These are phyloP conservation scores for Botryococcus braunii DNA, from an alignment of 163 green algal genomes.

Conservation along the genomic window DNA sequence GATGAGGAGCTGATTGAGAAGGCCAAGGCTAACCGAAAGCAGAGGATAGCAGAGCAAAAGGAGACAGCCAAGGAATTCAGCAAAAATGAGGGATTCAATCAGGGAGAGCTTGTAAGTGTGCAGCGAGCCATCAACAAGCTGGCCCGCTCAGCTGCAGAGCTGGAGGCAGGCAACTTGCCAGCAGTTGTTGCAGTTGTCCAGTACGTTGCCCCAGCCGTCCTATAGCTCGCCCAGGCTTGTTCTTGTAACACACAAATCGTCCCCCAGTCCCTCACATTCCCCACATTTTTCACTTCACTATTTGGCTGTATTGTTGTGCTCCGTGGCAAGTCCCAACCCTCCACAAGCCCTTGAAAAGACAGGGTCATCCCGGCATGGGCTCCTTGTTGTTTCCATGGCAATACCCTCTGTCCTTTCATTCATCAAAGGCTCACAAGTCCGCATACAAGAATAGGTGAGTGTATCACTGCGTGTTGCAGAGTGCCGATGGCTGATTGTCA, in stretches of 20 bases:
- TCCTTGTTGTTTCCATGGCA: no score
- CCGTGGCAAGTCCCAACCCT: background rate
- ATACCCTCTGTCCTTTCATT: no score
- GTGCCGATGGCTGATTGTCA: no score
- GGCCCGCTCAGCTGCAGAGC: background rate
- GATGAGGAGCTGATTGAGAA: slow-evolving; percentile 47
- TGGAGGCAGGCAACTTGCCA: slow-evolving; percentile 6
- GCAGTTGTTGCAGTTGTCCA: background rate
- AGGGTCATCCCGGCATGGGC: no score
- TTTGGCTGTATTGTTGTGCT: background rate
- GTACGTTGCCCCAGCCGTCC: background rate
- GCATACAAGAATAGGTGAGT: no score
- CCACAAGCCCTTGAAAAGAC: background rate
- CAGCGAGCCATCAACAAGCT: slow-evolving; percentile 11
- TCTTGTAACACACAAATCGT: background rate
- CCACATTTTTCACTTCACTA: background rate
- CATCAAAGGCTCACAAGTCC: no score
- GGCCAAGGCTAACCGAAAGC: slow-evolving; percentile 35
- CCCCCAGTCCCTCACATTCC: no score
- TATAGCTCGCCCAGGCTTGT: background rate
- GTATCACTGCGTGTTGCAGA: no score
- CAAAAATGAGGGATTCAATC: slow-evolving; percentile 2
- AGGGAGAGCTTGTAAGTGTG: slow-evolving; percentile 4
- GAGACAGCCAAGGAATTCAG: slow-evolving; percentile 15
- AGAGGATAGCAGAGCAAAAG: slow-evolving; percentile 23